Conservation (phyloP, 208 protist species). For the Crithidia bombi region DNA sequence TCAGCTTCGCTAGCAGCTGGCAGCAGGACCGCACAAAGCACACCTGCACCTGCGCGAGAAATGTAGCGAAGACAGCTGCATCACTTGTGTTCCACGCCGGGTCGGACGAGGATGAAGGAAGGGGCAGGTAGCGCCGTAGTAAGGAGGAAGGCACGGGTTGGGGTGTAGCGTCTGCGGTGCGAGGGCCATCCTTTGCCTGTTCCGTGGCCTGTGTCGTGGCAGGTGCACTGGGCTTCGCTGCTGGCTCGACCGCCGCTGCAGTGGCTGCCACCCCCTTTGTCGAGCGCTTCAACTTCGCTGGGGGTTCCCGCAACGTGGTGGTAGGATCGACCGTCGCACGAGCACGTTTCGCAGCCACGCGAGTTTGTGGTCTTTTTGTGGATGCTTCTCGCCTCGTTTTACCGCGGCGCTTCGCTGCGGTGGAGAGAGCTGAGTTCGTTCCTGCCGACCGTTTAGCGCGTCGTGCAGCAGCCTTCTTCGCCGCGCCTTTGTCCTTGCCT, state of each 20-base stretch:
- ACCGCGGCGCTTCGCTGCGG: too few species aligned
- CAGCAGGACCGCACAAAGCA: constrained; percentile 41
- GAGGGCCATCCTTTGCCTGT: neutral
- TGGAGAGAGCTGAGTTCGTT: too few species aligned
- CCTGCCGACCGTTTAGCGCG: too few species aligned
- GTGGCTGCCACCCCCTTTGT: neutral
- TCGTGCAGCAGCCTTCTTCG: too few species aligned
- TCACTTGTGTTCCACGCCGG: constrained; percentile 13
- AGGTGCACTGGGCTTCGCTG: too few species aligned
- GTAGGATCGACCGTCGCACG: neutral
- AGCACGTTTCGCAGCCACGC: neutral
- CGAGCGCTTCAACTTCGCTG: neutral
- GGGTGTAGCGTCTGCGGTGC: neutral
- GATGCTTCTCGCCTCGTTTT: too few species aligned
- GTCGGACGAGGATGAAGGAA: neutral
- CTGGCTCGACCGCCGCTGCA: neutral
- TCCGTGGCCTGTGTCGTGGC: neutral
- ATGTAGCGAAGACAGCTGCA: constrained; percentile 22
- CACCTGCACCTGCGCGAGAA: constrained; percentile 44
- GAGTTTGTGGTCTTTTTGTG: neutral
- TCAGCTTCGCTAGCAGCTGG: constrained; percentile 33
- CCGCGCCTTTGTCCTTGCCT: too few species aligned
- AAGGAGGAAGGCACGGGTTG: neutral
- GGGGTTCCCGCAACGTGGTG: neutral
- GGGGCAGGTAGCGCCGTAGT: constrained; percentile 14